Conservation (phyloP, 306 rosid genomes). For the Argentina anserina region DNA sequence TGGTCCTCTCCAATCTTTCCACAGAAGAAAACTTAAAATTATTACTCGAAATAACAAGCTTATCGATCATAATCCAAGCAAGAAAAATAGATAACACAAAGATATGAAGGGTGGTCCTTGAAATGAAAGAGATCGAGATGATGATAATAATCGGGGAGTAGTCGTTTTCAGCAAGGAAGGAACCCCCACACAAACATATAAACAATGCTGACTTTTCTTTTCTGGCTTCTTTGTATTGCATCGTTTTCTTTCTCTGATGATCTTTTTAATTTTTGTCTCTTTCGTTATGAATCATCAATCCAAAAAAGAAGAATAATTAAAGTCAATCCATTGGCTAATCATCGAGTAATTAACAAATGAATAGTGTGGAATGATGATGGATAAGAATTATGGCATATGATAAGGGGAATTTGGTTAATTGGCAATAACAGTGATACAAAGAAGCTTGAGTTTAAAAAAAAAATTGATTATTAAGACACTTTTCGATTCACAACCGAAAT, state of each 20-base stretch:
- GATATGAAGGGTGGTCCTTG: background rate
- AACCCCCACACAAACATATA: background rate
- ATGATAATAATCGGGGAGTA: slow-evolving; percentile 1
- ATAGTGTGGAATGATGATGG: background rate
- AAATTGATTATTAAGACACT: no score
- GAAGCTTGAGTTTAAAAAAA: background rate
- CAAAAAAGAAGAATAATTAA: background rate
- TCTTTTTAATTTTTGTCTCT: slow-evolving; percentile 1
- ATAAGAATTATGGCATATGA: background rate
- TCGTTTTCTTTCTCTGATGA: slow-evolving; percentile 11
- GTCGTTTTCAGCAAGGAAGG: slow-evolving; percentile 24
- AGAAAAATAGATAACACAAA: background rate
- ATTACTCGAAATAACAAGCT: background rate
- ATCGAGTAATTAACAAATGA: background rate
- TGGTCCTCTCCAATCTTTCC: slow-evolving; percentile 10
- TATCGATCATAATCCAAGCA: background rate
- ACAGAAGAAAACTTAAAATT: background rate
- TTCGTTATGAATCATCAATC: background rate
- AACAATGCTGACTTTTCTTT: slow-evolving; percentile 29
- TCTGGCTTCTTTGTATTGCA: slow-evolving; percentile 1
- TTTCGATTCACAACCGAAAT: no score
- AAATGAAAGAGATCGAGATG: background rate
- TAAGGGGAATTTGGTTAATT: background rate
- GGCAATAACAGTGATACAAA: background rate
- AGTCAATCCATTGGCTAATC: slow-evolving; percentile 32